Evolutionary conservation across 768 basidiomycete genomes (phyloP), one percentile per base, ranked within the genome.

Genomic region (Pholiota conissans): DNA sequence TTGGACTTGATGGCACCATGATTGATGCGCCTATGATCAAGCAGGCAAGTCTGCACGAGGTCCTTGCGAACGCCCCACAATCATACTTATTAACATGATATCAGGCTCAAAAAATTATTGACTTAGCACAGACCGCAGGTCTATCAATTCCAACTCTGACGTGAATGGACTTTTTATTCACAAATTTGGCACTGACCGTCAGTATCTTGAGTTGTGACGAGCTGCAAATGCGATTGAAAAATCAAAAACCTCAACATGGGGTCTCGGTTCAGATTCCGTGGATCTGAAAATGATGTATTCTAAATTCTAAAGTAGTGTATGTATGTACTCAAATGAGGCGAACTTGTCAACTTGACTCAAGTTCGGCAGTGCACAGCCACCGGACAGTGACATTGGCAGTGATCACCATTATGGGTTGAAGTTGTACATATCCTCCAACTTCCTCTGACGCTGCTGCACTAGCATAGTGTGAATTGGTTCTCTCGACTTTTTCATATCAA

Each of bases 1-100:
- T 89, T 39, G 92, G 91, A 0, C 74, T 94, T 24, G 86, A 88
- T 47, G 86, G 84, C 48, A 85, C 88, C 66, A 95, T 95, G 93
- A 89, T 95, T 32, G 93, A 96, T 69, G 90, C 90, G 7, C 93
- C 93, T 0, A 93, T 96, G 88, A 75, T 95, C 40, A 90, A 91
- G 69, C 91, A 91, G 81, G 87, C 83, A 57, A 56, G 72, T 61
- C 29, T n/a, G n/a, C n/a, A n/a, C n/a, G n/a, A n/a, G n/a, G n/a
- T n/a, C n/a, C n/a, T n/a, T n/a, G n/a, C n/a, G n/a, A n/a, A n/a
- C n/a, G n/a, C n/a, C n/a, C n/a, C n/a, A n/a, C n/a, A n/a, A n/a
- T n/a, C n/a, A n/a, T n/a, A 46, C 11, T 16, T 59, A 35, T 48
- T 30, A 28, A 47, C 45, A 46, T 20, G n/a, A 10, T n/a, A 14